Base-by-base conservation (phyloP, 2,329 filamentous ascomycete genomes). In the Drechslerella dactyloides region DNA sequence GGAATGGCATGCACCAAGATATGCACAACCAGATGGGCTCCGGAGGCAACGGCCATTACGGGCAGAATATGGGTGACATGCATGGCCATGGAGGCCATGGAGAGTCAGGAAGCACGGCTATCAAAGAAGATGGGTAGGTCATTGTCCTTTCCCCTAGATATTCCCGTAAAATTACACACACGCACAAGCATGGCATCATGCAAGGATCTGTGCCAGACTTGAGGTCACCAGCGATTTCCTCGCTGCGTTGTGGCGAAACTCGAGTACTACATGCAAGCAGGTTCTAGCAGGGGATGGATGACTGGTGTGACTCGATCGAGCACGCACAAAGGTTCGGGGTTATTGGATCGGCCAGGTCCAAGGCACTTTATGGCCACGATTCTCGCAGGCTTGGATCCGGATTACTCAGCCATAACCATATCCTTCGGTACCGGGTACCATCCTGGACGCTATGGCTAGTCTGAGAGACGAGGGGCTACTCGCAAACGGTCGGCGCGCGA, bases 41-140 rank as follows among this genome's bases (percentile, higher is more conserved):
- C 19, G 64, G 74, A 53, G 75, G 73, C 46, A 74, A 76, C 13
- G 69, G 72, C 21, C 42, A 55, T 33, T 72, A 76, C 68, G 75
- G 74, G 13, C 61, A 69, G 4, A 61, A 56, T 40, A 70, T 70
- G 66, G 66, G 57, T 2, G 59, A 58, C 40, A 70, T 70, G 69
- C 60, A 63, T 15, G 70, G 65, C 30, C 74, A 76, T 73, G 74
- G 75, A 69, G 55, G 64, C 51, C 70, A 69, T 51, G 75, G 70
- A 58, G 75, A 76, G 54, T 69, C 75, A 51, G 82, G 82, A 75
- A 86, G 85, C 70, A 87, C 90, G 73, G 89, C 88, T 72, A 90
- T 93, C 65, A 96, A 96, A 81, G 91, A 96, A 86, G 91, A 96
- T 79, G 91, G 91, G 91, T 96, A 88, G 93, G 91, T 87, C 54